phyloP scores from a whole-genome alignment of 176 grass and related monocot genomes.

The Eragrostis nindensis region DNA sequence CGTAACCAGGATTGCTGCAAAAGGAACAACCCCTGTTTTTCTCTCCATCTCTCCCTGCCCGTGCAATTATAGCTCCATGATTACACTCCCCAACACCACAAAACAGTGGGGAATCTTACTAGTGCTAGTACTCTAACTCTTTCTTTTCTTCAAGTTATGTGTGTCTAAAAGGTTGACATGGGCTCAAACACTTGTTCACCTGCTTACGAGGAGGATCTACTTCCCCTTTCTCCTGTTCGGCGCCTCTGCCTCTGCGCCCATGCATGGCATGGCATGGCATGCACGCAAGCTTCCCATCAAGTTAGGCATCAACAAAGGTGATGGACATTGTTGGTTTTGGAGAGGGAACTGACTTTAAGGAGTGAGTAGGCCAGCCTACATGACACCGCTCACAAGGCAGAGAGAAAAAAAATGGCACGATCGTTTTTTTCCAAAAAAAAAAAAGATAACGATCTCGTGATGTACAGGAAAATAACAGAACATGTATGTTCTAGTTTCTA shows the following conservation, averaged over 20 bases:
- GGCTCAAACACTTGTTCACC: conserved; percentile 9
- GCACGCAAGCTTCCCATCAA: conserved; percentile 23
- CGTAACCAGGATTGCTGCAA: conserved; percentile 44
- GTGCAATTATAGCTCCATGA: conserved; percentile 58
- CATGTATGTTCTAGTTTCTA: neutral
- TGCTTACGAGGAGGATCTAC: conserved; percentile 38
- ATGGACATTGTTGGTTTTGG: conserved; percentile 3
- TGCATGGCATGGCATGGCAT: conserved; percentile 22
- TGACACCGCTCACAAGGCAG: neutral
- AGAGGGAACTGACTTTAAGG: conserved; percentile 17
- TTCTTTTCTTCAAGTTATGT: conserved; percentile 23
- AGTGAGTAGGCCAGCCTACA: neutral
- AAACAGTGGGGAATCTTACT: conserved; percentile 30
- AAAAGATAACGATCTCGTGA: too few species aligned
- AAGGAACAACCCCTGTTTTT: conserved; percentile 24
- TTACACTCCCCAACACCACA: conserved; percentile 56
- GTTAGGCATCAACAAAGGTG: conserved; percentile 16
- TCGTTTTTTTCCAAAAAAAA: too few species aligned
- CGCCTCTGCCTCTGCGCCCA: neutral
- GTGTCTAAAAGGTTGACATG: conserved; percentile 40
- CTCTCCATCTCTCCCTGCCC: neutral
- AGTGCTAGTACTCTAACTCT: neutral
- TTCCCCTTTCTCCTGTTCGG: neutral
- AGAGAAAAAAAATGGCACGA: too few species aligned
- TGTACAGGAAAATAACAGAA: neutral